These are phyloP conservation scores for Cornus florida DNA, from an alignment of 148 eudicot species.

Conservation along the genomic window DNA sequence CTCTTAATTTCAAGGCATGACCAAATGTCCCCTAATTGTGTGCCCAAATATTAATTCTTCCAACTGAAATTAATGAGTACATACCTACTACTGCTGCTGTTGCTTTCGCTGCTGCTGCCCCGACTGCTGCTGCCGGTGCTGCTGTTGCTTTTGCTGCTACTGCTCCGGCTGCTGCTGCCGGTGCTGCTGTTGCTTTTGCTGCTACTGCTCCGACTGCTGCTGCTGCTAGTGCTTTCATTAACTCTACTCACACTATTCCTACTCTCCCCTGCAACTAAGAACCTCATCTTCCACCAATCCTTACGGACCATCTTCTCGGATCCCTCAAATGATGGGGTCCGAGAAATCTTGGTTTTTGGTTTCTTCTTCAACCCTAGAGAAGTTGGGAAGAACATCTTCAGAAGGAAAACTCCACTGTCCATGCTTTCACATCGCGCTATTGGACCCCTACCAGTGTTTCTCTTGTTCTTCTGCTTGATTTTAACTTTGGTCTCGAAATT, in stretches of 20 bases:
- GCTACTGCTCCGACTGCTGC: constrained; percentile 1
- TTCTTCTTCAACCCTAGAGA: constrained; percentile 22
- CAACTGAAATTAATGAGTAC: background rate
- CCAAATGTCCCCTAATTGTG: background rate
- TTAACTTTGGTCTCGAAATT: background rate
- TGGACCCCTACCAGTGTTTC: background rate
- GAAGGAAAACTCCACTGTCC: constrained; percentile 33
- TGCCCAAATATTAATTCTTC: no score
- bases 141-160: background rate
- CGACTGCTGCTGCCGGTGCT: constrained; percentile 7
- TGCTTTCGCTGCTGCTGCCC: background rate
- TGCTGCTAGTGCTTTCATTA: constrained; percentile 13
- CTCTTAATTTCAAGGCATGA: background rate
- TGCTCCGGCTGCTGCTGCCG: background rate
- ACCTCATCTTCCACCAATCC: constrained; percentile 31
- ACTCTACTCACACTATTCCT: background rate
- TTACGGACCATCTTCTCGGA: constrained; percentile 9
- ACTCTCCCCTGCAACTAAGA: background rate
- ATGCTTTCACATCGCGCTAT: constrained; percentile 31
- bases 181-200: background rate
- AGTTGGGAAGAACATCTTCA: constrained; percentile 31
- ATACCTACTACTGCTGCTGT: background rate
- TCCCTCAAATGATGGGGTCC: constrained; percentile 10
- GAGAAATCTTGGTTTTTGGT: constrained; percentile 10
- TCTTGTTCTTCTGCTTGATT: constrained; percentile 1